These are phyloP conservation scores for Trichosporon sp. DNA, from an alignment of 1,284 basidiomycete species.

Conservation along the genomic window DNA sequence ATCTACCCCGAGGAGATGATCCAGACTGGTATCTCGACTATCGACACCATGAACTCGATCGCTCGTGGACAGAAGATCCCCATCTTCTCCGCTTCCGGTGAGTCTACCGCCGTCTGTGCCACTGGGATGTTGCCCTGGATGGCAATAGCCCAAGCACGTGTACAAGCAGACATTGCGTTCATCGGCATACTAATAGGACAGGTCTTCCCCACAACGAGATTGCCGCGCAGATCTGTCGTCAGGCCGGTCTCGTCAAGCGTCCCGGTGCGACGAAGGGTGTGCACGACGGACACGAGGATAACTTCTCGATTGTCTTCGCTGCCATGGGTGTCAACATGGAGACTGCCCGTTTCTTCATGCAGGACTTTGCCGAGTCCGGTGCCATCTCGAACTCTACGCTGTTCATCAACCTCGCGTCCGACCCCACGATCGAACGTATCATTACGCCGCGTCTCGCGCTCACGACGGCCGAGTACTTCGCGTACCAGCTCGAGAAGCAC, in stretches of 20 bases:
- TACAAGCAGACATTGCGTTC: background rate
- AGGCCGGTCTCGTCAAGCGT: conserved; percentile 93
- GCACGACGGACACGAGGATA: conserved; percentile 99
- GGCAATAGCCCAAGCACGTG: background rate
- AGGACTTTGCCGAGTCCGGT: conserved; percentile 99
- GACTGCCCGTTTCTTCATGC: conserved; percentile 99
- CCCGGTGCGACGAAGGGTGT: conserved; percentile 84
- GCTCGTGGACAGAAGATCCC: conserved; percentile 99
- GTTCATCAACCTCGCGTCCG: conserved; percentile 98
- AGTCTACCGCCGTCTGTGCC: conserved; percentile 20
- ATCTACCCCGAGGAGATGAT: conserved; percentile 99
- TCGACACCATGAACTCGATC: conserved; percentile 99
- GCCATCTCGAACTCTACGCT: conserved; percentile 96
- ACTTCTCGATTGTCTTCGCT: conserved; percentile 99
- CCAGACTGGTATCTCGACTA: conserved; percentile 99
- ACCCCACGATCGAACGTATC: conserved; percentile 99
- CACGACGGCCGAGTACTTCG: conserved; percentile 99
- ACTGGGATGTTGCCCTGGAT: background rate
- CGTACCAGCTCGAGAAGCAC: conserved; percentile 99
- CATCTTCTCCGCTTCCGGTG: conserved; percentile 90
- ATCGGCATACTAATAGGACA: conserved; percentile 12
- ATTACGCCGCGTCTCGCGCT: conserved; percentile 97
- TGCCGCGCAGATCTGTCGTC: conserved; percentile 99
- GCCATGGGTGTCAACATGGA: conserved; percentile 99
- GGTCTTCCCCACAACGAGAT: conserved; percentile 99